phyloP scores from a whole-genome alignment of 1,284 basidiomycete species.

The Fomitopsis palustris region DNA sequence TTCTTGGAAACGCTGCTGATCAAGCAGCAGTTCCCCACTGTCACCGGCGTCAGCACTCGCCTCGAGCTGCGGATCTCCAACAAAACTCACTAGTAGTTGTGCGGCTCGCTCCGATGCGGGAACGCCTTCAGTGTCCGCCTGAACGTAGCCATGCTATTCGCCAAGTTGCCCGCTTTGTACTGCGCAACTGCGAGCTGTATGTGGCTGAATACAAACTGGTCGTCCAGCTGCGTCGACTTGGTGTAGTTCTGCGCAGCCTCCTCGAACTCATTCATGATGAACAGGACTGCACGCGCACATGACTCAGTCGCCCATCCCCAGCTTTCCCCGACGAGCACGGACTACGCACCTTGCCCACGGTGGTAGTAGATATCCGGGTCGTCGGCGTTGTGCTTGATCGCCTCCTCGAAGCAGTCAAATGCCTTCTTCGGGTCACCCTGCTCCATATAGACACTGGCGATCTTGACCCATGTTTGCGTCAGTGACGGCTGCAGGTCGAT shows the following conservation, averaged over 20 bases:
- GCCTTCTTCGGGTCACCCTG: constrained; percentile 79
- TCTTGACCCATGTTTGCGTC: constrained; percentile 94
- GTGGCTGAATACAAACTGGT: constrained; percentile 88
- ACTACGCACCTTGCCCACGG: constrained; percentile 81
- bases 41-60: background rate
- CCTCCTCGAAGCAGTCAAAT: constrained; percentile 90
- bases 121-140: constrained; percentile 77
- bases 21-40: constrained; percentile 93
- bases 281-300: constrained; percentile 62
- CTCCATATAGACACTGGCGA: constrained; percentile 98
- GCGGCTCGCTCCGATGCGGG: constrained; percentile 81
- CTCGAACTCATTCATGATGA: constrained; percentile 91
- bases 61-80: background rate
- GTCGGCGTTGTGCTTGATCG: constrained; percentile 77
- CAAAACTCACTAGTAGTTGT: constrained; percentile 83
- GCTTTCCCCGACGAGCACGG: background rate
- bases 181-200: constrained; percentile 97
- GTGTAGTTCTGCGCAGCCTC: constrained; percentile 90
- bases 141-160: constrained; percentile 88
- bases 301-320: background rate
- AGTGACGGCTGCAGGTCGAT: constrained; percentile 72
- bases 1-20: constrained; percentile 88
- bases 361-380: constrained; percentile 99
- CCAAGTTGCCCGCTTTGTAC: constrained; percentile 85
- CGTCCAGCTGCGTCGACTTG: constrained; percentile 83